Evolutionary conservation across 176 grass and related monocot species (phyloP).

Genomic region (Carex cristatella): DNA sequence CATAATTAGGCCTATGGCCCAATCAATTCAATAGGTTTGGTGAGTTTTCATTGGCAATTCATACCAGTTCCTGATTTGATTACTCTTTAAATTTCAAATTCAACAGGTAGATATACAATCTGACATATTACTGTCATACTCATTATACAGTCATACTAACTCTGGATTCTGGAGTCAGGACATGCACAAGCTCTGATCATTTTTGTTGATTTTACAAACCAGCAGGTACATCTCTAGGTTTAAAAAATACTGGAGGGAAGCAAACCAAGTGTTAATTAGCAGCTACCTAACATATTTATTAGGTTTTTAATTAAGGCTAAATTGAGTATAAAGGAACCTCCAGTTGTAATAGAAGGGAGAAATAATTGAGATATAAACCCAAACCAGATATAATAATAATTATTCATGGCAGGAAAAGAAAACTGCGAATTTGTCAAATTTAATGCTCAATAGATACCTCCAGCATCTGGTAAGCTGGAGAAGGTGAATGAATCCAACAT

Average conservation of each 20-base stretch:
- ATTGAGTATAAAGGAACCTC: background rate
- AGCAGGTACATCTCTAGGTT: background rate
- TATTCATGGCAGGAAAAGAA: constrained; percentile 9
- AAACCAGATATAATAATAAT: constrained; percentile 6
- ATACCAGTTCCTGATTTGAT: constrained; percentile 16
- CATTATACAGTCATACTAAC: background rate
- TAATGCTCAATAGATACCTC: constrained; percentile 5
- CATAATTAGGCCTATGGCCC: constrained; percentile 12
- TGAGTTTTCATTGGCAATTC: constrained; percentile 21
- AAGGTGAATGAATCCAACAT: constrained; percentile 5
- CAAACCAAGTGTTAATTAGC: background rate
- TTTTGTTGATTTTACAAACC: background rate
- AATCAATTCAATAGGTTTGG: constrained; percentile 24
- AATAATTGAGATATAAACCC: background rate
- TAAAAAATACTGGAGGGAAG: background rate
- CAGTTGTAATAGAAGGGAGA: background rate
- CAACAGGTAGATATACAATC: background rate
- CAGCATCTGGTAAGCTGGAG: constrained; percentile 10
- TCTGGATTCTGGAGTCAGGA: background rate
- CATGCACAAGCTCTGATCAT: background rate
- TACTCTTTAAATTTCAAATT: constrained; percentile 19
- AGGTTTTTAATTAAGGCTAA: background rate
- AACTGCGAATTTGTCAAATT: background rate
- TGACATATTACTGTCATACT: constrained; percentile 12
- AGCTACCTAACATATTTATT: constrained; percentile 4